phyloP scores from a whole-genome alignment of 2,329 filamentous ascomycete species.

The Zymoseptoria ardabiliae region DNA sequence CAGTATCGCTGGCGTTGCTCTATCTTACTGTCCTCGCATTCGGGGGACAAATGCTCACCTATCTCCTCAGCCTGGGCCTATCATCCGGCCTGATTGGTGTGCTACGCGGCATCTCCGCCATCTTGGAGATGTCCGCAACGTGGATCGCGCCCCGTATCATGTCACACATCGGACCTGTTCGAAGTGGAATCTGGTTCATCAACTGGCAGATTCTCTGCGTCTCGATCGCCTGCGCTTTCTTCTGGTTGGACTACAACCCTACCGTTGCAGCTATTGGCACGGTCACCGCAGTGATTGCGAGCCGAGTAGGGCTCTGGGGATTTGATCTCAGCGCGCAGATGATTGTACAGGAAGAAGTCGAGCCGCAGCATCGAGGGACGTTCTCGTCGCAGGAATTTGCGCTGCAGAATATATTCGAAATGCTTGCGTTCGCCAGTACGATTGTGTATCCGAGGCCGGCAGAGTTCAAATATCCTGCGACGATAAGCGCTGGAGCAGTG shows the following conservation, averaged over 20 bases:
- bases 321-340: conserved; percentile 43
- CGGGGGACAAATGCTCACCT: conserved; percentile 58
- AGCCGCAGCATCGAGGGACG: conserved; percentile 45
- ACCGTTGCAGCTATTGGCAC: conserved; percentile 22
- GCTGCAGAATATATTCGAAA: conserved; percentile 63
- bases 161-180: conserved; percentile 42
- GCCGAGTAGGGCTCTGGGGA: conserved; percentile 41
- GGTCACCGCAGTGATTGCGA: conserved; percentile 34
- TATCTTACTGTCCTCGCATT: conserved; percentile 57
- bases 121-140: conserved; percentile 55
- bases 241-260: conserved; percentile 22
- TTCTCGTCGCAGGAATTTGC: conserved; percentile 64
- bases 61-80: conserved; percentile 50
- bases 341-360: conserved; percentile 39
- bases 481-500: conserved; percentile 52
- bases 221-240: conserved; percentile 32
- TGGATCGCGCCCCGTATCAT: conserved; percentile 53
- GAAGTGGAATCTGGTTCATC: conserved; percentile 64
- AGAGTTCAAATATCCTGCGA: conserved; percentile 55
- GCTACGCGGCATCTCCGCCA: conserved; percentile 46
- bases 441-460: conserved; percentile 56
- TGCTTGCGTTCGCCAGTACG: conserved; percentile 58
- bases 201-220: conserved; percentile 58
- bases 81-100: conserved; percentile 47
- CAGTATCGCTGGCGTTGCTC: conserved; percentile 51